Conservation (phyloP, 1,284 basidiomycete genomes). For the Takashimella koratensis region DNA sequence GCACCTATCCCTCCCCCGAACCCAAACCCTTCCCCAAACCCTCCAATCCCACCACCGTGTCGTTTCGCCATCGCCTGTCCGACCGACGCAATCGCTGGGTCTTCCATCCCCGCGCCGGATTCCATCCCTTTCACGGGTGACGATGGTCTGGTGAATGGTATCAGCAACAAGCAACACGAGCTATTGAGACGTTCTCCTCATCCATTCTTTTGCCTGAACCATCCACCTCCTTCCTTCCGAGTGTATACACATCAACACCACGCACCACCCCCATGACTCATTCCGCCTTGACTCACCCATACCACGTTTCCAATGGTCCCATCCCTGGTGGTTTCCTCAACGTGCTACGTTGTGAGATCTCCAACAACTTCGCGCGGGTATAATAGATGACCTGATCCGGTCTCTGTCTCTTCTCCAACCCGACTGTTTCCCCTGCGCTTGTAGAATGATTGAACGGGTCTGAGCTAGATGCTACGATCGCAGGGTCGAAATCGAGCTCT, state of each 20-base stretch:
- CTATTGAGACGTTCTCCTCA: neutral
- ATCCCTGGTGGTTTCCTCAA: slow-evolving; percentile 14
- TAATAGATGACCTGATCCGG: slow-evolving; percentile 18
- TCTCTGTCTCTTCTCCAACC: neutral
- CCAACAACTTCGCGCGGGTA: slow-evolving; percentile 18
- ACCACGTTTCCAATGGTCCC: slow-evolving; percentile 27
- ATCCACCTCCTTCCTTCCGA: too few species aligned
- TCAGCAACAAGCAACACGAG: neutral
- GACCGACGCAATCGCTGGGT: slow-evolving; percentile 43
- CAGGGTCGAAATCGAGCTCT: too few species aligned
- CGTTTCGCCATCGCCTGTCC: slow-evolving; percentile 17
- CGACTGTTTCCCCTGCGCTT: too few species aligned
- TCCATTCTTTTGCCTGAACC: too few species aligned
- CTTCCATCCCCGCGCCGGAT: slow-evolving; percentile 17
- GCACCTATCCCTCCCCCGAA: slow-evolving; percentile 45
- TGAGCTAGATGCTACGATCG: slow-evolving; percentile 1
- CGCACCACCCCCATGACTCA: too few species aligned
- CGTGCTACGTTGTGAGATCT: slow-evolving; percentile 16
- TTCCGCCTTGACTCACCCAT: slow-evolving; percentile 33
- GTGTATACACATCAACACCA: too few species aligned
- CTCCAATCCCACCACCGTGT: slow-evolving; percentile 15
- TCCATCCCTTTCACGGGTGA: slow-evolving; percentile 1
- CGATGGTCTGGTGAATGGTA: neutral
- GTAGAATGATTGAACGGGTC: too few species aligned
- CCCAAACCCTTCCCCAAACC: slow-evolving; percentile 45